phyloP scores from a whole-genome alignment of 2,329 filamentous ascomycete genomes.

The Epicoccum sorghinum region DNA sequence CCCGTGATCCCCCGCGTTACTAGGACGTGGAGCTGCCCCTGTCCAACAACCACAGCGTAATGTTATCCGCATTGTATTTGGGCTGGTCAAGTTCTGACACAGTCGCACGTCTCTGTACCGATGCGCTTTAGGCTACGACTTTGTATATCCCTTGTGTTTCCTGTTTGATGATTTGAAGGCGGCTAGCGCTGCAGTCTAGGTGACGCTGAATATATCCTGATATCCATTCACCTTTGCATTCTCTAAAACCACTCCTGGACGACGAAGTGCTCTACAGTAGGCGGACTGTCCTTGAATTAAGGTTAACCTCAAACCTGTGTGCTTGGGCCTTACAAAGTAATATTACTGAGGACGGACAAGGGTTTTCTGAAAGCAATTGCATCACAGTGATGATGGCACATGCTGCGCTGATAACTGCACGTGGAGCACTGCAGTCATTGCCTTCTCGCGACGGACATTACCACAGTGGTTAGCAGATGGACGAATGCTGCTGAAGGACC shows the following conservation, averaged over 20 bases:
- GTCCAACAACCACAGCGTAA: slow-evolving; percentile 16
- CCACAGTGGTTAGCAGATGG: no score
- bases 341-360: no score
- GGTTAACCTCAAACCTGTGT: background rate
- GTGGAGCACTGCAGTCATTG: no score
- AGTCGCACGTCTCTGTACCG: slow-evolving; percentile 9
- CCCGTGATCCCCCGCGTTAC: slow-evolving; percentile 34
- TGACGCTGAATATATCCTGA: slow-evolving; percentile 12
- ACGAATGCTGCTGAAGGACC: background rate
- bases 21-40: slow-evolving; percentile 15
- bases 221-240: background rate
- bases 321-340: no score
- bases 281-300: no score
- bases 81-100: background rate
- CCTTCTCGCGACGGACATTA: no score
- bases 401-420: no score
- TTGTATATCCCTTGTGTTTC: slow-evolving; percentile 43
- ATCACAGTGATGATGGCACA: no score
- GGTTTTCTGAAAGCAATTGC: no score
- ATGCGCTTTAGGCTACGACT: slow-evolving; percentile 26
- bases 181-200: slow-evolving; percentile 7
- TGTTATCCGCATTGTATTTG: slow-evolving; percentile 3
- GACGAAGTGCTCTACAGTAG: no score
- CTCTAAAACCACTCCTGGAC: background rate
- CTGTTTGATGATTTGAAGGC: slow-evolving; percentile 34